Evolutionary conservation across 2,329 filamentous ascomycete species (phyloP), one percentile per base, ranked within the genome.

Genomic region (Thielaviopsis populi): DNA sequence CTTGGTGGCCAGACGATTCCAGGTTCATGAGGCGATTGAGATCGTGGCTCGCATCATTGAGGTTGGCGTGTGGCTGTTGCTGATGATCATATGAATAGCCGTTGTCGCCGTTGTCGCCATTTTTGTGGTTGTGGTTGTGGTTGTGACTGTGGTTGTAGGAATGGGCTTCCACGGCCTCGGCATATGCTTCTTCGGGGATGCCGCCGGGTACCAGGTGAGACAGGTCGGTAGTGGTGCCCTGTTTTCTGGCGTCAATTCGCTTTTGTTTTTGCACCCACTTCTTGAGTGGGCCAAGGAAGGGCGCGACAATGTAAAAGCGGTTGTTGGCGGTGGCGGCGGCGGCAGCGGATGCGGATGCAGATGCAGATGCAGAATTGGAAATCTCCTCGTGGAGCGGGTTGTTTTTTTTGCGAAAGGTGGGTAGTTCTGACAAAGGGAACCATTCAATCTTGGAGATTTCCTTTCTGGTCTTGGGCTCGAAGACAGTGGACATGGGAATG

Each of bases 271-370:
- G 78, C 58, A 97, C 90, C 91, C 91, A 97, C 72, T 89, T 90
- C 74, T 90, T 91, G 59, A 99, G 75, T 5, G 85, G 88, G 1
- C 84, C 84, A 63, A 97, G 78, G 71, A 99, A 99, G 0, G 92
- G 91, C 0, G 91, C 91, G 19, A 99, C 94, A 89, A 97, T 96
- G 75, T 96, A 99, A 73, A 96, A 97, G 71, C 92, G 96, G 73
- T 89, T 91, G 69, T 87, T 89, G 2, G 79, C 74, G 15, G 76
- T 76, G 13, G 83, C 74, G 27, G n/a, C 15, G 10, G 24, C 30
- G 22, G 27, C 53, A n/a, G n/a, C n/a, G n/a, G n/a, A n/a, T n/a
- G n/a, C n/a, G n/a, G n/a, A n/a, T n/a, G n/a, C n/a, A n/a, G n/a
- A n/a, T n/a, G n/a, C n/a, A n/a, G 53, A 30, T 33, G 27, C 27